Percentiles rank a stretch among this genome's conserved stretches.
Evolutionary conservation across 2,329 filamentous ascomycete genomes (phyloP).

Genomic region (Colletotrichum incanum): DNA sequence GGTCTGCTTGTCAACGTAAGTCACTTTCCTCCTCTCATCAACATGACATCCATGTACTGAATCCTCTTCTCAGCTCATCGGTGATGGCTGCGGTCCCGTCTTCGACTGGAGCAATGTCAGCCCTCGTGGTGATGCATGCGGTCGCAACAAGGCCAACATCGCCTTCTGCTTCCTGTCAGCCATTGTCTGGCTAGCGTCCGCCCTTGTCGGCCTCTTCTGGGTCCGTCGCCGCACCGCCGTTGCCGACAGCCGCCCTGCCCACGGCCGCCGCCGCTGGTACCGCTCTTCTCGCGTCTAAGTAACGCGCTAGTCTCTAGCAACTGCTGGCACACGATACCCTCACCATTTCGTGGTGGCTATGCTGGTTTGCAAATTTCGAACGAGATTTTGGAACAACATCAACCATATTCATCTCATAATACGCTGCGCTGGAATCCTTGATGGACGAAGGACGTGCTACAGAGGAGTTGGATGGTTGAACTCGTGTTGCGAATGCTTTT

Average conservation of each 20-base stretch:
- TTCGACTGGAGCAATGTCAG: conserved; percentile 74
- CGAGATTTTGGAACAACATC: background rate
- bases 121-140: conserved; percentile 68
- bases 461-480: background rate
- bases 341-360: background rate
- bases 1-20: conserved; percentile 75
- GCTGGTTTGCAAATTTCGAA: background rate
- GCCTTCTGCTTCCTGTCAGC: conserved; percentile 82
- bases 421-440: background rate
- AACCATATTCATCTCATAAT: background rate
- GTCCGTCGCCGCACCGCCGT: conserved; percentile 57
- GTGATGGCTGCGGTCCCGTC: conserved; percentile 67
- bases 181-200: conserved; percentile 78
- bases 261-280: conserved; percentile 59
- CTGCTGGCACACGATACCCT: background rate
- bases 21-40: conserved; percentile 40
- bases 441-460: background rate
- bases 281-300: conserved; percentile 60
- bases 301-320: background rate
- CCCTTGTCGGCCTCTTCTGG: conserved; percentile 71
- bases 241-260: conserved; percentile 47
- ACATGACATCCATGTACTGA: background rate
- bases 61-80: conserved; percentile 53
- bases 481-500: background rate
- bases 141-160: conserved; percentile 79